Percentiles rank a stretch among this genome's conserved stretches.
Conservation (phyloP, 495 filamentous ascomycete species). For the Aspergillus sclerotioniger region DNA sequence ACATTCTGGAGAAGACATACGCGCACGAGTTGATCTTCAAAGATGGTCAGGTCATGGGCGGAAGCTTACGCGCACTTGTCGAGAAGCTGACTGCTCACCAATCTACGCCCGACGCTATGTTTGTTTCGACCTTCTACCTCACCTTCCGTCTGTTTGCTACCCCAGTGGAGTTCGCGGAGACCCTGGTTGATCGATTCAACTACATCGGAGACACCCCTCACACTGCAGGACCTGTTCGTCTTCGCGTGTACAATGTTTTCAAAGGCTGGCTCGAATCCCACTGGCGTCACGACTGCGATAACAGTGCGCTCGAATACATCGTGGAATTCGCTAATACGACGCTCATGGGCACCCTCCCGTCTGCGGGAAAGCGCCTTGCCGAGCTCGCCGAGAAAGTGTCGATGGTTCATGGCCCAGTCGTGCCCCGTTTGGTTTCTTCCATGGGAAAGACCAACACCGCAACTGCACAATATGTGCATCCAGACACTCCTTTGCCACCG, state of each 20-base stretch:
- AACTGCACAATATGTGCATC: constrained; percentile 62
- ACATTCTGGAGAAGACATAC: constrained; percentile 78
- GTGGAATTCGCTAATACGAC: constrained; percentile 72
- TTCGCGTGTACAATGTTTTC: constrained; percentile 93
- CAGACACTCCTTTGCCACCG: constrained; percentile 67
- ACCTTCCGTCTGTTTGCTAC: constrained; percentile 95
- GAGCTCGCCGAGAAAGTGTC: constrained; percentile 84
- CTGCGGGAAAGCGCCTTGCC: constrained; percentile 72
- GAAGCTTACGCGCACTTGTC: constrained; percentile 85
- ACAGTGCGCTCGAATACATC: constrained; percentile 70
- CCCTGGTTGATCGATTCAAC: constrained; percentile 85
- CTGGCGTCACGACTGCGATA: constrained; percentile 82
- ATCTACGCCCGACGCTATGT: constrained; percentile 87
- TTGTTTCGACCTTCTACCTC: constrained; percentile 93
- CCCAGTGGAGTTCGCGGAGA: constrained; percentile 72
- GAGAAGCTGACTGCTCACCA: constrained; percentile 93
- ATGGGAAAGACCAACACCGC: constrained; percentile 85
- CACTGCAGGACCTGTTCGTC: constrained; percentile 73
- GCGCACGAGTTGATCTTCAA: constrained; percentile 92
- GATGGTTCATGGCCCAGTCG: constrained; percentile 66
- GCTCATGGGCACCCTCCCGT: constrained; percentile 64
- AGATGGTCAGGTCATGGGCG: constrained; percentile 91
- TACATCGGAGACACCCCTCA: constrained; percentile 77
- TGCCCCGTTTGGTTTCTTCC: constrained; percentile 83
- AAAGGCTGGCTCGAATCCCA: constrained; percentile 97